Evolutionary conservation across 2,329 filamentous ascomycete species (phyloP), one percentile per base, ranked within the genome.

Genomic region (Rhinocladiella mackenziei): DNA sequence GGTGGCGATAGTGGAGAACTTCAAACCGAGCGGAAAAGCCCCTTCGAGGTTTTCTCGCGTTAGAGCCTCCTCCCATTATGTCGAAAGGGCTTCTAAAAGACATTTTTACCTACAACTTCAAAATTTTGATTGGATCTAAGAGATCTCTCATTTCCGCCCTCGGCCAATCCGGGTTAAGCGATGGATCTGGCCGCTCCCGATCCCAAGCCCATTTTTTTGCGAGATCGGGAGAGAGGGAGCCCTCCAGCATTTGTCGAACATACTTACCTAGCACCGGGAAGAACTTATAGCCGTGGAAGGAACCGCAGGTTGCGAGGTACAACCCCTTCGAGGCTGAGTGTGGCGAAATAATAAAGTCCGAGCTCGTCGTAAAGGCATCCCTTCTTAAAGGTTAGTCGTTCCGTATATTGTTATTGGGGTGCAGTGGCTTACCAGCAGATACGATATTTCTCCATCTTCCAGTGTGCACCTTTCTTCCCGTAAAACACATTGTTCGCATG

Each of bases 351-450:
- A 72, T 70, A 50, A 71, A 71, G 56, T 71, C 79, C 15, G 71
- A 69, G 56, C 68, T 77, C 2, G 77, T 72, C 0, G 78, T 81
- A 55, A 83, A 77, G 7, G 79, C 80, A 51, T 84, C 81, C 81
- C 80, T 83, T 42, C 4, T 30, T 5, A 25, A 3, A 23, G 20
- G 9, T 39, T 35, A 19, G 32, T 40, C 35, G 28, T 40, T 42
- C n/a, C n/a, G 50, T 40, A 52, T 23, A 34, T 43, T 13, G 19
- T n/a, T 2, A 30, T 31, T n/a, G 14, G 18, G 36, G 17, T 18
- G 23, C 30, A 14, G 15, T 11, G 4, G 65, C 74, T 61, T 61
- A 83, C 80, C 81, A 84, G 71, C 80, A 84, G 46, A 84, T 77
- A 4, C 81, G 72, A 57, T 81, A 74, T 57, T 81, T 77, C 43